Evolutionary conservation across 805 yeast species (phyloP), one percentile per base, ranked within the genome.

Genomic region (Debaryomyces maramus): DNA sequence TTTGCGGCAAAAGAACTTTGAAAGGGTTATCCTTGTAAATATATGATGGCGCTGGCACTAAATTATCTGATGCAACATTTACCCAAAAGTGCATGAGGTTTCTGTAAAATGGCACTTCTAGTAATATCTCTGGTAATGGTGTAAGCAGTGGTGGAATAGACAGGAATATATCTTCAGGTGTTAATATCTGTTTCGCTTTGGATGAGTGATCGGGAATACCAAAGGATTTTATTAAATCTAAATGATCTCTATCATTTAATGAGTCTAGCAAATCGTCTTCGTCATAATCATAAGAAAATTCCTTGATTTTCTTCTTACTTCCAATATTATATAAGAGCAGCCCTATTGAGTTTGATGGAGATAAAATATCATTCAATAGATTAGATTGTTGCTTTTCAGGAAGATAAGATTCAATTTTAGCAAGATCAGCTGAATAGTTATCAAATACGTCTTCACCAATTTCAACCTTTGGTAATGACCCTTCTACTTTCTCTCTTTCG

Each of bases 31-130:
- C 78, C 15, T 60, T 65, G 50, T 81, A 81, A 2, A 73, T 51
- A 6, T 66, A 55, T 3, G 75, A 65, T 7, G 87, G 87, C 0
- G 85, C 81, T 0, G 90, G 89, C 5, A 82, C 86, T 14, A 85
- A 66, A 18, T 73, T 64, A 26, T 70, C 70, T 1, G 90, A 77
- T 0, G 87, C 83, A 10, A 77, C 75, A 36, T 78, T 68, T 6
- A 79, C 60, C 68, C 77, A 86, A 46, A 81, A 81, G 45, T 80
- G 80, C 61, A 85, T 79, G 15, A 81, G 65, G 39, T 79, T 81
- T 35, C 77, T 65, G 55, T 81, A 82, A 45, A 68, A 72, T 0
- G 87, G 84, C 10, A 80, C 83, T 39, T 76, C 72, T 13, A 74
- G 55, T 10, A 85, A 60, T 5, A 81, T 52, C 41, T 80, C 86